Conservation (phyloP, 2,329 filamentous ascomycete genomes). For the Escovopsis sp. region DNA sequence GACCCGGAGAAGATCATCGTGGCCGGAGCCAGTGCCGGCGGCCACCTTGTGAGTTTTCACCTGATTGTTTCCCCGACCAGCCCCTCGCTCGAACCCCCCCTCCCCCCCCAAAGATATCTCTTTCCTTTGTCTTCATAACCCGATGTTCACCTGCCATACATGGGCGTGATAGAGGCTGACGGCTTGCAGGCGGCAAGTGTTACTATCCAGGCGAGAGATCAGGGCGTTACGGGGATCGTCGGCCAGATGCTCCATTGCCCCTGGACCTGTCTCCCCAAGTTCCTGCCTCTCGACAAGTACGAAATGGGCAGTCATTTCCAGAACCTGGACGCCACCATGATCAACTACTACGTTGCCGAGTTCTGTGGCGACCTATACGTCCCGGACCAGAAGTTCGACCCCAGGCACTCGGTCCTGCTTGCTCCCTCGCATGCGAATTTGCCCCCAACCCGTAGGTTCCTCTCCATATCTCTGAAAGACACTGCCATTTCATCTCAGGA, state of each 20-base stretch:
- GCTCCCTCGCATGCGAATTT: not conserved
- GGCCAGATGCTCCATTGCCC: constrained; percentile 22
- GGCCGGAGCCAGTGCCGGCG: constrained; percentile 22
- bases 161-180: no score
- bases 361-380: constrained; percentile 22
- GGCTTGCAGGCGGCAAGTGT: not conserved
- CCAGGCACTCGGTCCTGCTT: not conserved
- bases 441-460: not conserved
- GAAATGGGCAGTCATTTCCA: constrained; percentile 22
- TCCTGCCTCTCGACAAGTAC: constrained; percentile 18
- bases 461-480: not conserved
- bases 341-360: constrained; percentile 16
- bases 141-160: no score
- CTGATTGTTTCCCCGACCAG: no score
- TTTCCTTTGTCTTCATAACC: no score
- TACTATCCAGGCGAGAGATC: constrained; percentile 12
- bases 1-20: constrained; percentile 21
- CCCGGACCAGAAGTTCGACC: constrained; percentile 9
- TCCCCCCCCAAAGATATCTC: no score
- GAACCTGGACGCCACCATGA: constrained; percentile 17
- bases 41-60: constrained; percentile 15
- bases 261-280: constrained; percentile 21
- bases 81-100: no score
- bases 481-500: not conserved
- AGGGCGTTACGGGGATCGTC: constrained; percentile 17